Percentiles rank a stretch among this genome's conserved stretches.
Conservation (phyloP, 2,329 filamentous ascomycete species). For the Exophiala dermatitidis region DNA sequence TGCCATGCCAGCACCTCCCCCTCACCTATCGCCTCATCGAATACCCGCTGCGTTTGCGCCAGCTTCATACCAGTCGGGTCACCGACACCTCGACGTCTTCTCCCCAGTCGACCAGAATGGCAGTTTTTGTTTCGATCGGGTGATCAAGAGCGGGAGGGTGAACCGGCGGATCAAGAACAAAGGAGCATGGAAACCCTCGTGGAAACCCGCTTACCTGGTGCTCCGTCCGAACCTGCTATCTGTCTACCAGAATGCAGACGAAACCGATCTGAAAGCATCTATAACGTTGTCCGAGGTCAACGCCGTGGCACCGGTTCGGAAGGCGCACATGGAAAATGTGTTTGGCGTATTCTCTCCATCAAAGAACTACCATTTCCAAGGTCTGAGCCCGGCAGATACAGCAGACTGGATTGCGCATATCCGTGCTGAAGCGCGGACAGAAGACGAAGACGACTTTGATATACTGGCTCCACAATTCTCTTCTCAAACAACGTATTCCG, state of each 20-base stretch:
- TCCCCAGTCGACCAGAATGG: conserved; percentile 91
- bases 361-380: conserved; percentile 86
- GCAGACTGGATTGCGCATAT: conserved; percentile 82
- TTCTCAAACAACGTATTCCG: conserved; percentile 26
- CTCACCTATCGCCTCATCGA: conserved; percentile 20
- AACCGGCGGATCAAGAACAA: conserved; percentile 88
- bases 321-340: conserved; percentile 75
- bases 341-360: conserved; percentile 90
- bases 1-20: conserved; percentile 11
- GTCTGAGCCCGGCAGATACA: conserved; percentile 63
- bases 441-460: conserved; percentile 82
- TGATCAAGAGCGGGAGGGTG: conserved; percentile 81
- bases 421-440: conserved; percentile 69
- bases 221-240: conserved; percentile 83
- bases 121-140: conserved; percentile 90
- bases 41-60: conserved; percentile 10
- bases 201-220: conserved; percentile 85
- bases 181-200: conserved; percentile 56
- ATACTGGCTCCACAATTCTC: conserved; percentile 34
- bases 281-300: conserved; percentile 84
- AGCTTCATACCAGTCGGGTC: conserved; percentile 36
- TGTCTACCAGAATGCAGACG: conserved; percentile 86
- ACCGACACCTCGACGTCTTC: conserved; percentile 56
- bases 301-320: conserved; percentile 80
- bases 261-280: conserved; percentile 82